Evolutionary conservation across 176 grass and related monocot species (phyloP), one percentile per base, ranked within the genome.

Genomic region (Themeda triandra): DNA sequence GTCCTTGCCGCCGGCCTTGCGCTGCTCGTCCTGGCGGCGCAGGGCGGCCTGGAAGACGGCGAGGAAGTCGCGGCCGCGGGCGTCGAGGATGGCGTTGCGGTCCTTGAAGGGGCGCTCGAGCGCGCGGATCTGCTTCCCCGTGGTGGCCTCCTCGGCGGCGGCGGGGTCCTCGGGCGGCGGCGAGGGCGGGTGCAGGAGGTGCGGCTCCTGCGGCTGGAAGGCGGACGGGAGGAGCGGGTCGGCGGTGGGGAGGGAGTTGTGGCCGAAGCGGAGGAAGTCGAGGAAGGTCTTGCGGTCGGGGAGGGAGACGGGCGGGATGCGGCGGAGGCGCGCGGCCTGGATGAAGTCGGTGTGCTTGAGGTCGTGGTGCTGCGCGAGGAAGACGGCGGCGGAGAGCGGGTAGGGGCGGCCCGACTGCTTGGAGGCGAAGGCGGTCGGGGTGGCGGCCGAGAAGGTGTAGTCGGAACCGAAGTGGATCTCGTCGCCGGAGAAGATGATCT

Each of bases 281-380:
- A 98, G 93, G 59, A 98, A 86, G 80, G 96, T 82, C 76, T 95
- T 95, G 53, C 93, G 93, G 84, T 96, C 91, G 8, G 93, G 91
- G 64, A 98, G 86, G 32, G 96, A 95, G 9, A 98, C 84, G 10
- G 96, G 78, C 27, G 91, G 91, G 89, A 98, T 84, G 73, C 92
- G 96, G 81, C 83, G 85, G 23, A 90, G 87, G 32, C 93, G 85
- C 14, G 93, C 89, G 40, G 96, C 90, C 80, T 98, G 96, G 68
- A 98, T 88, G 83, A 93, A 95, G 59, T 98, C 96, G 23, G 93
- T 98, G 89, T 98, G 92, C 81, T 95, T 93, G 76, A 98, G 81
- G 77, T 92, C 79, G 82, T 92, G 88, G 77, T 98, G 91, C 70
- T 90, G 92, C 40, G 90, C 86, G 76, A 98, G 94, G 93, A 98